Evolutionary conservation across 352 stramenopile genomes (phyloP), one percentile per base, ranked within the genome.

Genomic region (Pythium insidiosum): DNA sequence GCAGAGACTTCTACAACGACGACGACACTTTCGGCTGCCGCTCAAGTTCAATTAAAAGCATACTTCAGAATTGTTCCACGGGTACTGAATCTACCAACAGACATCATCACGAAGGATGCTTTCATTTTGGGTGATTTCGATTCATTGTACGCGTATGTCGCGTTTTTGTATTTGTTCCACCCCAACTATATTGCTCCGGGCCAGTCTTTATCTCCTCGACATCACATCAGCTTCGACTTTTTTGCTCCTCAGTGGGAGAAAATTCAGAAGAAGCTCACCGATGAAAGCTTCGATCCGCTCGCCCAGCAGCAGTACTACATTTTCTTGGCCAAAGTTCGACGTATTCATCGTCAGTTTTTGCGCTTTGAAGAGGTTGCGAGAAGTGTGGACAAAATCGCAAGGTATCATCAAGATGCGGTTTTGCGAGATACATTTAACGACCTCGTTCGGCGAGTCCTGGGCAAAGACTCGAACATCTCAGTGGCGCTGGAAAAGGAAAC

Each of bases 51-150:
- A 38, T 56, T 86, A 9, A 64, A 77, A n/a, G 60, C 68, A 6
- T 91, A 88, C 50, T 87, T 88, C 34, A 81, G 80, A 43, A 66
- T 88, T 19, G 62, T 64, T 1, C 56, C 61, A n/a, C 56, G 54
- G 0, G 51, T 75, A 23, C 43, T 86, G 7, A 63, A 72, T 33
- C 56, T 91, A 1, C 68, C 73, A 6, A 62, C 75, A 0, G 75
- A 88, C 31, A 63, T 91, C 21, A 66, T 86, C 21, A 81, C 53
- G 20, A 66, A 67, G 6, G 75, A 88, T 25, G 67, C 72, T 26
- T 84, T 91, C 28, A 62, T 84, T 16, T 48, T 81, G 6, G 82
- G 76, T 49, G 71, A 91, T 43, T 88, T 87, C 38, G 73, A 87
- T 28, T 80, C 73, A 24, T 60, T 87, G 2, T 88, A 88, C 31